Evolutionary conservation across 2,329 filamentous ascomycete species (phyloP).

Genomic region (Beauveria brongniartii): DNA sequence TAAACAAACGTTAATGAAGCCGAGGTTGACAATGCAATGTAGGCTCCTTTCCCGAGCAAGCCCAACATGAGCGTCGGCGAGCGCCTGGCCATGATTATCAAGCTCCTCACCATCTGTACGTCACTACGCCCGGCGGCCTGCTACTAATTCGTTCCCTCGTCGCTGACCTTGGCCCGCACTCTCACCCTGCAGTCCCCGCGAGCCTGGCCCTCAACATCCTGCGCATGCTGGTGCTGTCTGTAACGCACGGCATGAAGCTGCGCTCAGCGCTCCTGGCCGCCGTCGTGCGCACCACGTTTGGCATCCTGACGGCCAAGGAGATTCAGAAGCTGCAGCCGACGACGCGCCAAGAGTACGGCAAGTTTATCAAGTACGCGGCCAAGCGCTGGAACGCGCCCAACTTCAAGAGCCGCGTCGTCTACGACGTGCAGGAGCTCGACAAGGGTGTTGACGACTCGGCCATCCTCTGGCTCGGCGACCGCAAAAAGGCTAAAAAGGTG

Average conservation of each 20-base stretch:
- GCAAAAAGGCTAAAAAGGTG: constrained; percentile 19
- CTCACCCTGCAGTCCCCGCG: constrained; percentile 11
- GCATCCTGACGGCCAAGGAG: constrained; percentile 16
- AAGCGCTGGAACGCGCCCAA: constrained; percentile 6
- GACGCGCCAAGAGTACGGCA: constrained; percentile 16
- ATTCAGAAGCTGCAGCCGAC: constrained; percentile 17
- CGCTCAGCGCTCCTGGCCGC: constrained; percentile 15
- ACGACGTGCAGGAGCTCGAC: constrained; percentile 16
- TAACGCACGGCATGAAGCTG: constrained; percentile 14
- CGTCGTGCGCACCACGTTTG: constrained; percentile 13
- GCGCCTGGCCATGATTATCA: constrained; percentile 12
- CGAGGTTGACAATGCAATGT: neutral
- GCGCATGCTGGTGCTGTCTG: constrained; percentile 14
- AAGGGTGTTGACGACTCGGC: constrained; percentile 13
- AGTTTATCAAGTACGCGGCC: constrained; percentile 18
- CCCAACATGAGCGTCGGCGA: constrained; percentile 17
- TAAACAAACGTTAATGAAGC: neutral
- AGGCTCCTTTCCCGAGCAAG: constrained; percentile 12
- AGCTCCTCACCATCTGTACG: constrained; percentile 14
- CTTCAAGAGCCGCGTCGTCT: constrained; percentile 13
- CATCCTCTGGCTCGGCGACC: constrained; percentile 23
- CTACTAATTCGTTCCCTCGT: neutral
- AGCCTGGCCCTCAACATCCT: constrained; percentile 10
- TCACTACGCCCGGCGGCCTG: neutral
- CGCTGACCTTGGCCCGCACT: neutral